phyloP scores from a whole-genome alignment of 148 eudicot genomes.

The Rhododendron simsii region DNA sequence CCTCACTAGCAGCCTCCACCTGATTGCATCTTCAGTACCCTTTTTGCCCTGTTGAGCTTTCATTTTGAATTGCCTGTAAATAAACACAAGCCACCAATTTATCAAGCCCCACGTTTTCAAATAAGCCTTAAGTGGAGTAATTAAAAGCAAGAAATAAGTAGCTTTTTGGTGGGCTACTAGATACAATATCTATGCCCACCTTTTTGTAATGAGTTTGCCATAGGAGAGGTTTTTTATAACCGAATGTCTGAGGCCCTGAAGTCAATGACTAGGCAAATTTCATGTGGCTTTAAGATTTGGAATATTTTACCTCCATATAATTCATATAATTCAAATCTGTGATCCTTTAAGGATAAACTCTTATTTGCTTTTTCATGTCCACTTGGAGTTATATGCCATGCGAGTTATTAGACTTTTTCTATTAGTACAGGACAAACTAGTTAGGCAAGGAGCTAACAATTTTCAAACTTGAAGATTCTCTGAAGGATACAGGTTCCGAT shows the following conservation, averaged over 20 bases:
- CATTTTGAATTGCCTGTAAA: constrained; percentile 56
- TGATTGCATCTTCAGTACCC: constrained; percentile 33
- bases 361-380: too few species aligned
- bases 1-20: constrained; percentile 70
- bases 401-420: too few species aligned
- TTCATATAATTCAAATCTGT: too few species aligned
- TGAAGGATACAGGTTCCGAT: background rate
- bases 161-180: background rate
- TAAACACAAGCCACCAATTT: background rate
- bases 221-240: too few species aligned
- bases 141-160: background rate
- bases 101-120: background rate
- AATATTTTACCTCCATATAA: too few species aligned
- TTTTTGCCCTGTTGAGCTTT: constrained; percentile 49
- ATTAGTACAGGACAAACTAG: too few species aligned
- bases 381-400: too few species aligned
- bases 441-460: too few species aligned
- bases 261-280: too few species aligned
- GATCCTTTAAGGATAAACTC: too few species aligned
- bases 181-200: too few species aligned
- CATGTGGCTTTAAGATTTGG: background rate
- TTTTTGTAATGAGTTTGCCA: too few species aligned
- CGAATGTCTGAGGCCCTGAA: background rate
- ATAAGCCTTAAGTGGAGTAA: background rate
- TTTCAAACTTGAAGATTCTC: background rate